phyloP scores from a whole-genome alignment of 345 rosid genomes.

The Citrus unshiu region DNA sequence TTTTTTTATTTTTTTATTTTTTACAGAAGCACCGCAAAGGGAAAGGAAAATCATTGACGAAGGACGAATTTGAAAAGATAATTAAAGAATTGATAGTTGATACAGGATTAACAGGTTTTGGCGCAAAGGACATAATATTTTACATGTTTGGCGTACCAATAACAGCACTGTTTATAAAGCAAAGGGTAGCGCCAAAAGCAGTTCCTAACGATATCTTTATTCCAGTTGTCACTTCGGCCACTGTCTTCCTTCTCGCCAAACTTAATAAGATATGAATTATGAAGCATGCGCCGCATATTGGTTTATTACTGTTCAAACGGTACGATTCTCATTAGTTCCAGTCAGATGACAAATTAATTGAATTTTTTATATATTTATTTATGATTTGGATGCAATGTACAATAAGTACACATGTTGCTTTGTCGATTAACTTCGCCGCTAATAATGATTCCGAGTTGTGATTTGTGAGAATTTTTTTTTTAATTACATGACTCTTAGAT shows the following conservation, averaged over 20 bases:
- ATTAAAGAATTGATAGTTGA: conserved; percentile 47
- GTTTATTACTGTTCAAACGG: no score
- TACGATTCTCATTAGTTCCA: no score
- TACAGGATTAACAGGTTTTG: conserved; percentile 65
- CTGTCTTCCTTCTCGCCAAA: conserved; percentile 71
- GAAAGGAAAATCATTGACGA: conserved; percentile 26
- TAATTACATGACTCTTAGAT: no score
- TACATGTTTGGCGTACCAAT: conserved; percentile 67
- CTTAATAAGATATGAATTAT: conserved; percentile 44
- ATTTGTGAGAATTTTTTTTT: no score
- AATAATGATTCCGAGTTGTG: no score
- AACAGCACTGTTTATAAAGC: conserved; percentile 52
- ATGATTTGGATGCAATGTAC: no score
- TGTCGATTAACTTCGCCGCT: no score
- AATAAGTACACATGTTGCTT: no score
- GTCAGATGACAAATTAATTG: no score
- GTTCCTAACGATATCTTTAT: conserved; percentile 64
- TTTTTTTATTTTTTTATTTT: no score
- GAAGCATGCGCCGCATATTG: not conserved
- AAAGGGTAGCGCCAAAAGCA: conserved; percentile 39
- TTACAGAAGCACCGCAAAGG: conserved; percentile 42
- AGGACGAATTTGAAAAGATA: conserved; percentile 63
- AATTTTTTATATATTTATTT: no score
- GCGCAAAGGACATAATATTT: conserved; percentile 57
- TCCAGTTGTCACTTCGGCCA: conserved; percentile 70